Base-by-base conservation (phyloP, 2,329 filamentous ascomycete genomes). In the Fusarium sp. region DNA sequence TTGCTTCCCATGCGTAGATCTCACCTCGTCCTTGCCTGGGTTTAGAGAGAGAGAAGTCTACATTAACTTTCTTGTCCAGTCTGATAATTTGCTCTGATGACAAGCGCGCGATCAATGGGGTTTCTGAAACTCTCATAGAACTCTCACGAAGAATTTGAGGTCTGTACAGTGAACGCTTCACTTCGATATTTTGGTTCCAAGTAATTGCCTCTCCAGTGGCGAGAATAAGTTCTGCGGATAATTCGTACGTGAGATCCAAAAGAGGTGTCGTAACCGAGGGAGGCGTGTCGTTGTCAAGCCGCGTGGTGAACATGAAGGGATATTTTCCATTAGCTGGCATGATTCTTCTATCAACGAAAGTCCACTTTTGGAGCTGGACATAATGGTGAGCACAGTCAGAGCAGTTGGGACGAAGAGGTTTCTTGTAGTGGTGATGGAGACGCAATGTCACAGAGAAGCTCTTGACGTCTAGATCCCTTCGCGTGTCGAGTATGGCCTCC, bases 301-400 rank as follows among this genome's bases (percentile, higher is more conserved):
- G 39, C 39, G 39, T 8, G 8, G 39, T 22, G 20, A 41, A 41
- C 20, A 41, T 41, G 20, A 41, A 41, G 2, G 39, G 39, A 8
- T 41, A 9, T 1, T 1, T n/a, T 41, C 5, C 39, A 5, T 22
- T 22, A 13, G 0, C 13, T 0, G 20, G 13, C 0, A 41, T 13
- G 2, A 41, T 14, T 14, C 20, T 8, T 22, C 20, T 41, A 9
- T 41, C 7, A 2, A 41, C 13, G 39, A 41, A 14, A 22, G 39
- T 9, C 39, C 39, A 41, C 2, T 5, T 41, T 14, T 41, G 39
- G 13, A 41, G 39, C 39, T 41, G 39, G 6, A 14, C 13, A 41
- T 41, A 22, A 22, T 41, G 20, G 39, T 41, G 20, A 22, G 39
- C 39, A 9, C 39, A 41, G 20, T 41, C 39, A 22, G 4, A 0